Evolutionary conservation across 2,329 filamentous ascomycete species (phyloP), one percentile per base, ranked within the genome.

Genomic region (Colletotrichum navitas): DNA sequence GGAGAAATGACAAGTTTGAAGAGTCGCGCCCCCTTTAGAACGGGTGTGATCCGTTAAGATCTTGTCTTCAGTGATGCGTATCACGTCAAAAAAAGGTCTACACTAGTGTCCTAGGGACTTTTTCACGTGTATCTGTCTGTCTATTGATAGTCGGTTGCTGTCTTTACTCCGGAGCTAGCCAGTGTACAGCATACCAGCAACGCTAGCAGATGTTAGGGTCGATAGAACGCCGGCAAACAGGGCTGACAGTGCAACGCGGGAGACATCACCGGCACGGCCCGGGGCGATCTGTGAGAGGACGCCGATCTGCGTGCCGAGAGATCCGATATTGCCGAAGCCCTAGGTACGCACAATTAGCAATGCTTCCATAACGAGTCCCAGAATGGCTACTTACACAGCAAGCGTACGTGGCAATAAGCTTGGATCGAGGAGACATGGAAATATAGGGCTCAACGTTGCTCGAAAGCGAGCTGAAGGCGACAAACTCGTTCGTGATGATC

Each of bases 221-320:
- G 68, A 71, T 43, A 71, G 32, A 21, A 71, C 66, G n/a, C 68
- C 68, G 5, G 68, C 58, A 12, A 71, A 71, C 43, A 71, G 41
- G 3, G 68, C 68, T 34, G 68, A 68, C 29, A 71, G 32, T 36
- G 68, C 68, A 16, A 71, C 68, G 12, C 56, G 66, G 2, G 68
- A 71, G 18, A 71, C 68, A 5, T 71, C 68, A 7, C 41, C 68
- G 1, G 68, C 68, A 11, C 68, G 68, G 2, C 64, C 68, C 5
- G 68, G 68, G 11, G 68, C 68, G 6, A 71, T 71, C 52, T 71
- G 68, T 2, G 68, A 71, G 8, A 71, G 64, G 11, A 71, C 68
- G 2, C 68, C 68, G 16, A 71, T 71, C 18, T 71, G 68, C 18
- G 68, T 71, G 16, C 68, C 68, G 12, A 71, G 59, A 16, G 68